Evolutionary conservation across 208 protist species (phyloP).

Genomic region (Trypanosoma caninum): DNA sequence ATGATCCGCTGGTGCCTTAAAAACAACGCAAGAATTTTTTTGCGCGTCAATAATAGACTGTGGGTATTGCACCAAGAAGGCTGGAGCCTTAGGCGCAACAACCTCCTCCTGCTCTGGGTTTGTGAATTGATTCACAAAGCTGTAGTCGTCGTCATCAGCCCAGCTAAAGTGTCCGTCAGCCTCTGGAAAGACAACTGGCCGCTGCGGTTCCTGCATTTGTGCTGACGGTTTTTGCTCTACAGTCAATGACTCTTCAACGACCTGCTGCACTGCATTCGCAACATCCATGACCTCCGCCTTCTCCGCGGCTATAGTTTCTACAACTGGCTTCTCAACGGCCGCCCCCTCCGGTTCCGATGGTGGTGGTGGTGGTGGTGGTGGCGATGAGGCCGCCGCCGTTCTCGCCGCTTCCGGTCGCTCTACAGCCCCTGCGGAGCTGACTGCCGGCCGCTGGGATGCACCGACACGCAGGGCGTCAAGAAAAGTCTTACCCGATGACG

Average conservation of each 20-base stretch:
- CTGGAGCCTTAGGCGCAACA: constrained; percentile 14
- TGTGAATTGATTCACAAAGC: constrained; percentile 44
- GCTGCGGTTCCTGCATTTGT: constrained; percentile 7
- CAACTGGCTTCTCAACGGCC: constrained; percentile 12
- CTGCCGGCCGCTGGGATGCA: constrained; percentile 13
- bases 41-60: constrained; percentile 41
- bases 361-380: neutral
- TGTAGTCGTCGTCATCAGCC: constrained; percentile 76
- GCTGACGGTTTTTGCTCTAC: constrained; percentile 1
- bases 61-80: constrained; percentile 71
- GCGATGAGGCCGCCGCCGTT: no score
- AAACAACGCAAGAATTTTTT: constrained; percentile 41
- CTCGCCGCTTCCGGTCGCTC: constrained; percentile 14
- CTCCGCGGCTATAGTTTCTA: constrained; percentile 11
- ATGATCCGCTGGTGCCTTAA: constrained; percentile 46
- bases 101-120: constrained; percentile 18
- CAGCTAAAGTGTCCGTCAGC: constrained; percentile 62
- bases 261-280: neutral
- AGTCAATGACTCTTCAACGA: neutral
- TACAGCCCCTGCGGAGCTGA: constrained; percentile 16
- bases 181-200: constrained; percentile 20
- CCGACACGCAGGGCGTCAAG: constrained; percentile 56
- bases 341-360: constrained; percentile 12
- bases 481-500: constrained; percentile 59
- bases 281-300: neutral